Evolutionary conservation across 2,329 filamentous ascomycete genomes (phyloP).

Genomic region (Fusarium buharicum): DNA sequence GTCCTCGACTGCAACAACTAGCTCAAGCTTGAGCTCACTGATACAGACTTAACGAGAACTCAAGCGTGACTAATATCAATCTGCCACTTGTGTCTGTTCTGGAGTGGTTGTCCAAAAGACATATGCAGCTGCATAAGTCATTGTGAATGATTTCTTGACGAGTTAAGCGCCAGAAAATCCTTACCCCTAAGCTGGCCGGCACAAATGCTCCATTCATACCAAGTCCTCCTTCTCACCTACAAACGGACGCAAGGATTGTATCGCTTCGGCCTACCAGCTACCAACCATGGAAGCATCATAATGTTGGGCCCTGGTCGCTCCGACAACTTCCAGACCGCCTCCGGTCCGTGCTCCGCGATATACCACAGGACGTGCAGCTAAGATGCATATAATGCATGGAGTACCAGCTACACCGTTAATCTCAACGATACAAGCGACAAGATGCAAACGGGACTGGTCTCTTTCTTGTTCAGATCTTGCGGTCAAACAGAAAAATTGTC

Average conservation of each 20-base stretch:
- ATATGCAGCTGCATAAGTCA: not conserved
- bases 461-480: slow-evolving; percentile 25
- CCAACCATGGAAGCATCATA: not conserved
- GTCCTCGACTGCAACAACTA: not conserved
- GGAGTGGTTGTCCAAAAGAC: not conserved
- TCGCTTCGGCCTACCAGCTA: slow-evolving; percentile 8
- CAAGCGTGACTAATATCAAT: slow-evolving; percentile 11
- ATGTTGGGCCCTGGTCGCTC: slow-evolving; percentile 15
- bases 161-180: slow-evolving; percentile 12
- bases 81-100: slow-evolving; percentile 5
- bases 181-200: not conserved
- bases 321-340: slow-evolving; percentile 37
- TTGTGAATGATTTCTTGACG: slow-evolving; percentile 1
- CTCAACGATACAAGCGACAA: slow-evolving; percentile 27
- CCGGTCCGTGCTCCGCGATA: slow-evolving; percentile 15
- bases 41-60: not conserved
- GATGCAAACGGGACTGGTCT: slow-evolving; percentile 19
- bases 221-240: not conserved
- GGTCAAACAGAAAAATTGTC: slow-evolving; percentile 11
- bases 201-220: not conserved
- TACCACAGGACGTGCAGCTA: slow-evolving; percentile 20
- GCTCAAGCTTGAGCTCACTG: slow-evolving; percentile 26
- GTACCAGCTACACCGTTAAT: slow-evolving; percentile 21
- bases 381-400: slow-evolving; percentile 22
- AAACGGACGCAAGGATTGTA: not conserved